Evolutionary conservation across 106 monocot genomes (phyloP).

Genomic region (Platanthera zijinensis): DNA sequence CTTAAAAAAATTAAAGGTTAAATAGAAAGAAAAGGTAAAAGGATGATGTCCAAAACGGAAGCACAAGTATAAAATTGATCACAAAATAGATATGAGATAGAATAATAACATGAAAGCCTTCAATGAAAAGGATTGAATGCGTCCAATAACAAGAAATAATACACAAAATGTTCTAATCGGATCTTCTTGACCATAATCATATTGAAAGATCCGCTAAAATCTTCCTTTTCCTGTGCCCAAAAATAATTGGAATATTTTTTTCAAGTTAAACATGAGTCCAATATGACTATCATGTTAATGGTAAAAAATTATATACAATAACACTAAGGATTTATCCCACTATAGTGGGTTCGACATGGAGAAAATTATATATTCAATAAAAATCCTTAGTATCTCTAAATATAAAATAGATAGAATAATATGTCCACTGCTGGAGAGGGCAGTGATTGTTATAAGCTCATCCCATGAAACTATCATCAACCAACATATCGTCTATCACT

Average conservation of each 20-base stretch:
- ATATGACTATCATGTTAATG: constrained; percentile 1
- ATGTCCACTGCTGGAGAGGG: background rate
- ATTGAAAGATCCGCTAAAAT: constrained; percentile 53
- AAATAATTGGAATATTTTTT: background rate
- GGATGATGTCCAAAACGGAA: background rate
- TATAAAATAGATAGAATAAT: background rate
- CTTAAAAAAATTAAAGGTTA: background rate
- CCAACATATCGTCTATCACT: background rate
- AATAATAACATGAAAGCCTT: too few species aligned
- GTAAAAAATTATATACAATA: too few species aligned
- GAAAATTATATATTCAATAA: background rate
- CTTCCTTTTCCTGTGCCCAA: constrained; percentile 57
- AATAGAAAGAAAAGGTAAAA: background rate
- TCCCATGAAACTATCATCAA: background rate
- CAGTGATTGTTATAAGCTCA: background rate
- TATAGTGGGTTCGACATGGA: too few species aligned
- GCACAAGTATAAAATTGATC: background rate
- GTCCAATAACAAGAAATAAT: constrained; percentile 11
- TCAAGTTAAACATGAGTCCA: background rate
- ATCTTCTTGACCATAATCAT: constrained; percentile 43
- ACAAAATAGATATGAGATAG: too few species aligned
- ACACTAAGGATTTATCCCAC: too few species aligned
- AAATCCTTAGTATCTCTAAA: background rate
- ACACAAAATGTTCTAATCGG: constrained; percentile 60
- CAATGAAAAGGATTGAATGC: background rate